Evolutionary conservation across 129 eudicot genomes (phyloP).

Genomic region (Saussurea involucrata): DNA sequence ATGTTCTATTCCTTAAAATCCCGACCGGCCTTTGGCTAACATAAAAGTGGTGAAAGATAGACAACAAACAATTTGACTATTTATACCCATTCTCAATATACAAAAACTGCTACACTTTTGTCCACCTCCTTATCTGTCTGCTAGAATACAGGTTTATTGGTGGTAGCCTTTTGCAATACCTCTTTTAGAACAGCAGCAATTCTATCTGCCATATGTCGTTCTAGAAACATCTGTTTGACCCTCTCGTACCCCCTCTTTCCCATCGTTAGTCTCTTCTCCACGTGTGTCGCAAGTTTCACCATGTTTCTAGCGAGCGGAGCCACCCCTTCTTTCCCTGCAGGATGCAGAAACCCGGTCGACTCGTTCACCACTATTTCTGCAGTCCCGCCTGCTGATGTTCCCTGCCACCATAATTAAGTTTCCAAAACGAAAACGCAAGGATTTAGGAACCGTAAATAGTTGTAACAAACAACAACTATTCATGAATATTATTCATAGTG

Average conservation of each 20-base stretch:
- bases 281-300: slow-evolving; percentile 61
- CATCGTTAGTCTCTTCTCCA: slow-evolving; percentile 62
- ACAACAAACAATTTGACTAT: background rate
- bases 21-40: too few relatives aligned
- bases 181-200: slow-evolving; percentile 67
- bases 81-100: background rate
- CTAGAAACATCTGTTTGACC: slow-evolving; percentile 77
- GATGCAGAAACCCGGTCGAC: slow-evolving; percentile 73
- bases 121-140: background rate
- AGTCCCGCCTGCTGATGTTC: slow-evolving; percentile 93
- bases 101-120: too few relatives aligned
- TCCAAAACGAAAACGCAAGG: background rate
- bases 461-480: too few relatives aligned
- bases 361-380: slow-evolving; percentile 77
- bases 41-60: background rate
- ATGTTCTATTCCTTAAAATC: too few relatives aligned
- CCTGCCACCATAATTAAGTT: slow-evolving; percentile 34
- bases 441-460: too few relatives aligned
- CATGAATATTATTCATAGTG: too few relatives aligned
- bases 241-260: slow-evolving; percentile 69
- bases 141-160: background rate
- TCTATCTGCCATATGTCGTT: slow-evolving; percentile 72
- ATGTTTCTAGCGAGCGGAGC: slow-evolving; percentile 68
- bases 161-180: slow-evolving; percentile 35
- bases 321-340: slow-evolving; percentile 78